A percentile compares a stretch with the other conserved stretches of the same genome.
Evolutionary conservation across 352 stramenopile genomes (phyloP).

Genomic region (Phytophthora multivora): DNA sequence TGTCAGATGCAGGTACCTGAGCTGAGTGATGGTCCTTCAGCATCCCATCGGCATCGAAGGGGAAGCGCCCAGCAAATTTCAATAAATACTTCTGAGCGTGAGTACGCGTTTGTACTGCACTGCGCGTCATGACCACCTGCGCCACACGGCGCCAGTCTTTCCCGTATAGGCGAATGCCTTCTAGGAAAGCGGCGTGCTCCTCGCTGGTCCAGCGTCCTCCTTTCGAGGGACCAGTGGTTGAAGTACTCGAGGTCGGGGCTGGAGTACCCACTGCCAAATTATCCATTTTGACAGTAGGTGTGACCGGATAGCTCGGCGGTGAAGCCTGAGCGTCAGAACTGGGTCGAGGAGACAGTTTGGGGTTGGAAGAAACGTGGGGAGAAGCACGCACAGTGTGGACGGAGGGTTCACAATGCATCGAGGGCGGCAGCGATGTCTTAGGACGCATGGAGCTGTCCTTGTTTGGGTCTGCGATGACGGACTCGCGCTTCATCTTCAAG

Average conservation of each 20-base stretch:
- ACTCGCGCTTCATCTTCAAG: conserved; percentile 85
- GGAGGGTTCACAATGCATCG: conserved; percentile 15
- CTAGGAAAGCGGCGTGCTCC: conserved; percentile 85
- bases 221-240: conserved; percentile 49
- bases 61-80: conserved; percentile 87
- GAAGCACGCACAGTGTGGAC: conserved; percentile 6
- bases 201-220: conserved; percentile 88
- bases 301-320: conserved; percentile 13
- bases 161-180: conserved; percentile 86
- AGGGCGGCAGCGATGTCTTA: conserved; percentile 44
- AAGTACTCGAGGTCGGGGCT: conserved; percentile 14
- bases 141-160: conserved; percentile 89
- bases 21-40: conserved; percentile 39
- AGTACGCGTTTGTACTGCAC: conserved; percentile 87
- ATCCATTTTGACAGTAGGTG: conserved; percentile 38
- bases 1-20: conserved; percentile 1
- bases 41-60: conserved; percentile 63
- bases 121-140: conserved; percentile 82
- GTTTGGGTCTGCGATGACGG: conserved; percentile 87
- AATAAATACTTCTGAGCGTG: conserved; percentile 94
- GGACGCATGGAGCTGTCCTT: conserved; percentile 69
- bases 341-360: conserved; percentile 34
- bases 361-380: conserved; percentile 15
- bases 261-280: conserved; percentile 26
- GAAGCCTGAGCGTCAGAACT: conserved; percentile 6